Evolutionary conservation across 257 asterid genomes (phyloP).

Genomic region (Ballota nigra): DNA sequence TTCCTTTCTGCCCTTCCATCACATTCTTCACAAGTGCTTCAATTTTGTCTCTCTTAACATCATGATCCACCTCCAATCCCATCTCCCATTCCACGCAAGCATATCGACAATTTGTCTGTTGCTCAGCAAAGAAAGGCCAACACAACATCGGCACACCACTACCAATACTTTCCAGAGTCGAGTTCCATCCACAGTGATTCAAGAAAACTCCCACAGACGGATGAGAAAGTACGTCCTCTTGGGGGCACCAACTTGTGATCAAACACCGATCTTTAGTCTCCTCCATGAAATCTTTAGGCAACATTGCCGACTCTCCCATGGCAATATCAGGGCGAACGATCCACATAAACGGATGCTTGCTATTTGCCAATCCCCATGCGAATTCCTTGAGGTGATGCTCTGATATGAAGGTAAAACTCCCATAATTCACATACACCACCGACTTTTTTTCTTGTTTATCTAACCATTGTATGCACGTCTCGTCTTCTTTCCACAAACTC

Average conservation of each 20-base stretch:
- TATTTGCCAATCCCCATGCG: slow-evolving; percentile 51
- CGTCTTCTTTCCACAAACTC: slow-evolving; percentile 34
- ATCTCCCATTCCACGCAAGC: slow-evolving; percentile 37
- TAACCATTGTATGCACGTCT: slow-evolving; percentile 35
- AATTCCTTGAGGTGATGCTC: slow-evolving; percentile 36
- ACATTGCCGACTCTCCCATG: slow-evolving; percentile 22
- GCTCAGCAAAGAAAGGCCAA: slow-evolving; percentile 51
- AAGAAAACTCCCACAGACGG: slow-evolving; percentile 32
- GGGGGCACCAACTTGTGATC: slow-evolving; percentile 39
- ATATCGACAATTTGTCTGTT: slow-evolving; percentile 39
- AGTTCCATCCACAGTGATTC: slow-evolving; percentile 51
- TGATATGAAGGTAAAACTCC: slow-evolving; percentile 36
- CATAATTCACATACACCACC: slow-evolving; percentile 34
- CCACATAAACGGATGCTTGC: slow-evolving; percentile 44
- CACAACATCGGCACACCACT: slow-evolving; percentile 40
- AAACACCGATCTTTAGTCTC: slow-evolving; percentile 38
- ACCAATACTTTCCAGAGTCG: slow-evolving; percentile 28
- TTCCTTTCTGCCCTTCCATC: slow-evolving; percentile 38
- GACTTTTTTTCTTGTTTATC: slow-evolving; percentile 30
- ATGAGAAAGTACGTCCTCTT: slow-evolving; percentile 38
- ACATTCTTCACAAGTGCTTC: slow-evolving; percentile 28
- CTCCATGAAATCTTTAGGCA: slow-evolving; percentile 35
- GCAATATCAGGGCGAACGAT: slow-evolving; percentile 39
- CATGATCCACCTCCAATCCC: slow-evolving; percentile 30
- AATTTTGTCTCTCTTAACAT: slow-evolving; percentile 33